Conservation (phyloP, 768 basidiomycete species). For the Cyclocybe aegerita region DNA sequence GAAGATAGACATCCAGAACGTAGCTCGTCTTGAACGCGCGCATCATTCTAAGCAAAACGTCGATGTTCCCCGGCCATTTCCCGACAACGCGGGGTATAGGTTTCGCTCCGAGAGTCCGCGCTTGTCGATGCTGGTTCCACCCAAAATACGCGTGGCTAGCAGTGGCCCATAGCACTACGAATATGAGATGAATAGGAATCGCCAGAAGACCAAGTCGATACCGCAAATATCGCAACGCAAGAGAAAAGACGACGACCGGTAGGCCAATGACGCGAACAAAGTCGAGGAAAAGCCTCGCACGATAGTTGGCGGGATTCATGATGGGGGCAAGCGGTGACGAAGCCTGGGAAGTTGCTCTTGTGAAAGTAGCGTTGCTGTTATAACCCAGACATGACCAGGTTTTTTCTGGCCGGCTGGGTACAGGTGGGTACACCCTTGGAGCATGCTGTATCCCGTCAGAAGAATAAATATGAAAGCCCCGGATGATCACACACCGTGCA, state of each 20-base stretch:
- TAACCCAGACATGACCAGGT: not conserved
- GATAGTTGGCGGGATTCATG: conserved; percentile 47
- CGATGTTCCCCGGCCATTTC: conserved; percentile 79
- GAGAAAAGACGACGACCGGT: conserved; percentile 38
- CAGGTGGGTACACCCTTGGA: conserved; percentile 12
- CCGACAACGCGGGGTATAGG: conserved; percentile 59
- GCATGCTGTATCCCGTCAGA: conserved; percentile 12
- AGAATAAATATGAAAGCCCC: conserved; percentile 14
- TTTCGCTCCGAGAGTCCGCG: conserved; percentile 46
- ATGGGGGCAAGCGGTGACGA: conserved; percentile 7
- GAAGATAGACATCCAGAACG: conserved; percentile 60
- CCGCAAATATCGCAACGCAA: conserved; percentile 25
- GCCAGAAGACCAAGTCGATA: conserved; percentile 33
- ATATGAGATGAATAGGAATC: conserved; percentile 36
- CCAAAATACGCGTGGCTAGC: conserved; percentile 33
- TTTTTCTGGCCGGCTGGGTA: not conserved
- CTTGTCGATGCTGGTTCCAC: conserved; percentile 40
- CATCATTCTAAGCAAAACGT: conserved; percentile 58
- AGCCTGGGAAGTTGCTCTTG: not conserved
- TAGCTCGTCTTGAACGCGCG: conserved; percentile 58
- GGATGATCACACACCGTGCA: conserved; percentile 9
- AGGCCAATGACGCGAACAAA: conserved; percentile 37
- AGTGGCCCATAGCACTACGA: conserved; percentile 41
- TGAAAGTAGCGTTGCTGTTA: not conserved
- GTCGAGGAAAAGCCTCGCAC: conserved; percentile 49